These are phyloP conservation scores for Taxillus chinensis DNA, from an alignment of 164 flowering plant genomes.

Conservation along the genomic window DNA sequence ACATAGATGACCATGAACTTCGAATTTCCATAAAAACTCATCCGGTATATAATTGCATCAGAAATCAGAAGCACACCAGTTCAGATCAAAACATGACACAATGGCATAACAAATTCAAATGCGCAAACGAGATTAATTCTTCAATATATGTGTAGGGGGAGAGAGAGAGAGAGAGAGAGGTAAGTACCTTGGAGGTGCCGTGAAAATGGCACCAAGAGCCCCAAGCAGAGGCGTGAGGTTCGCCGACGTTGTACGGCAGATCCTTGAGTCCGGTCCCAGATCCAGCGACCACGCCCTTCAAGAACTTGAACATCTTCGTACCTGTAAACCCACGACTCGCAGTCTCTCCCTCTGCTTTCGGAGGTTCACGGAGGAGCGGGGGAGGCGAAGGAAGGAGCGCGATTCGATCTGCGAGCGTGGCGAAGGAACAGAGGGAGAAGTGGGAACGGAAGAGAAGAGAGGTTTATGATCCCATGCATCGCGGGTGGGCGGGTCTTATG, in stretches of 20 bases:
- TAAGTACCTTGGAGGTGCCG: constrained; percentile 76
- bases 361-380: neutral
- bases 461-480: too few species aligned
- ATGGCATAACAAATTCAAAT: neutral
- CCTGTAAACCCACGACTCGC: too few species aligned
- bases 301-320: constrained; percentile 63
- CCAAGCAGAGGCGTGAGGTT: constrained; percentile 91
- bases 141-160: neutral
- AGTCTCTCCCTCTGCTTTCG: too few species aligned
- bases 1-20: too few species aligned
- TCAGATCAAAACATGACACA: neutral
- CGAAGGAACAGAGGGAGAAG: neutral
- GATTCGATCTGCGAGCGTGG: neutral
- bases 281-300: constrained; percentile 92
- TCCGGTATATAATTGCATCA: neutral
- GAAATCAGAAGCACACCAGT: neutral
- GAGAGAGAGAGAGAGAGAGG: neutral
- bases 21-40: too few species aligned
- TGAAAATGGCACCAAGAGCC: constrained; percentile 91
- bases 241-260: constrained; percentile 91
- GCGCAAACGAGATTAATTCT: neutral
- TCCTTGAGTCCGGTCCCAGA: constrained; percentile 79
- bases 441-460: too few species aligned
- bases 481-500: too few species aligned
- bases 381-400: neutral